phyloP scores from a whole-genome alignment of 23 red algal genomes.

The Chondrus crispus region DNA sequence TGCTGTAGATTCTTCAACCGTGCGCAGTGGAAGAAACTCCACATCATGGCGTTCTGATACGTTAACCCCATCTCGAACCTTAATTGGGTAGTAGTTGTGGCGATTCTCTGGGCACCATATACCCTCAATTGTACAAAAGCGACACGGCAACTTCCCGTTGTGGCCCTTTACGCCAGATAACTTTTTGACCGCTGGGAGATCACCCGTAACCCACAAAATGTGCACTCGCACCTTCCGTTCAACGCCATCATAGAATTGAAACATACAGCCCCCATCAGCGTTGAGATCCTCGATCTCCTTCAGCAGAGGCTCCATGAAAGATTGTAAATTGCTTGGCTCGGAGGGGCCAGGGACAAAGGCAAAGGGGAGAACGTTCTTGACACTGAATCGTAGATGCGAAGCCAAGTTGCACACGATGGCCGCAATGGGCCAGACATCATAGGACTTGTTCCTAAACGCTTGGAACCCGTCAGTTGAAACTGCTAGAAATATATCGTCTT shows the following conservation, averaged over 20 bases:
- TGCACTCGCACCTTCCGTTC: neutral
- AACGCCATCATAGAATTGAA: neutral
- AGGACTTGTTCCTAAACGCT: neutral
- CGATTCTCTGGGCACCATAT: neutral
- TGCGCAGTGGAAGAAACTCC: neutral
- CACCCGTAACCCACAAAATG: neutral
- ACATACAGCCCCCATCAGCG: neutral
- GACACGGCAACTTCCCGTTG: neutral
- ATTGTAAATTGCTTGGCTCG: no score
- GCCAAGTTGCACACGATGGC: slow-evolving; percentile 19
- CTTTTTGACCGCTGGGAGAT: slow-evolving; percentile 2
- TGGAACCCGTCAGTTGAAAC: neutral
- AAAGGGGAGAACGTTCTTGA: neutral
- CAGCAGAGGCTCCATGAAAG: no score
- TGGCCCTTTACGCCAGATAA: neutral
- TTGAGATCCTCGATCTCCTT: no score
- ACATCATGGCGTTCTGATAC: neutral
- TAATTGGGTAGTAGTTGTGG: neutral
- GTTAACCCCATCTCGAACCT: neutral
- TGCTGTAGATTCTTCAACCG: neutral
- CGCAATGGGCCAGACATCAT: neutral
- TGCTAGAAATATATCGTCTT: neutral
- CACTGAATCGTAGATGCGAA: neutral
- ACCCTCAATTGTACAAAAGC: neutral
- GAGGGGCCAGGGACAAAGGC: neutral